These are phyloP conservation scores for Adenanthera pavonina DNA, from an alignment of 306 rosid genomes.

Conservation along the genomic window DNA sequence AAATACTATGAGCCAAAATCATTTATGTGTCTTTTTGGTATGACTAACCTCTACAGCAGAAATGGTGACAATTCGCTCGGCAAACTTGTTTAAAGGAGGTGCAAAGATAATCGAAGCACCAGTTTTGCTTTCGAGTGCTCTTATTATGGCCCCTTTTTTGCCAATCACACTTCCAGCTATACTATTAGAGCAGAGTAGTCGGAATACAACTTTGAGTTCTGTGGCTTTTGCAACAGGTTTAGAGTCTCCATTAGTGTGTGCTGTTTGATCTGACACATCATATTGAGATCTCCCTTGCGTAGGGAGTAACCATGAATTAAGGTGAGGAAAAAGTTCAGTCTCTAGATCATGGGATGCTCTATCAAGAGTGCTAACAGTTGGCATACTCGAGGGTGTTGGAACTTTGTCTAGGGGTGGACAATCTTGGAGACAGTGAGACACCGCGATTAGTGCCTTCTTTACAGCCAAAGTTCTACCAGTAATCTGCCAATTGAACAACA, in stretches of 20 bases:
- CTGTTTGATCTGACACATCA: conserved; percentile 31
- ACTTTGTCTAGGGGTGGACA: conserved; percentile 49
- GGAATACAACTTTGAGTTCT: conserved; percentile 54
- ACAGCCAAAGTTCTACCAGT: conserved; percentile 51
- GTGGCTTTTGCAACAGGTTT: conserved; percentile 36
- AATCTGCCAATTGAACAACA: conserved; percentile 53
- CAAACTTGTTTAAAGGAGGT: conserved; percentile 50
- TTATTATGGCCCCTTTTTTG: conserved; percentile 56
- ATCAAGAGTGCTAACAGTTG: conserved; percentile 37
- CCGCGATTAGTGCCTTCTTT: conserved; percentile 61
- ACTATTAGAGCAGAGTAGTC: conserved; percentile 61
- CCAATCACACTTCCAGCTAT: conserved; percentile 75
- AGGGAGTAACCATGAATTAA: conserved; percentile 44
- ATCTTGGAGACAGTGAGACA: conserved; percentile 61
- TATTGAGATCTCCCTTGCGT: conserved; percentile 44
- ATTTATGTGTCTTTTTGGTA: conserved; percentile 9
- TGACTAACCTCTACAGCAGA: conserved; percentile 70
- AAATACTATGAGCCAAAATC: conserved; percentile 19
- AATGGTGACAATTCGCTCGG: conserved; percentile 66
- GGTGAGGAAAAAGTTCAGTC: conserved; percentile 51
- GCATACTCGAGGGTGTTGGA: conserved; percentile 27
- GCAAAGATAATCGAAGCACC: conserved; percentile 71
- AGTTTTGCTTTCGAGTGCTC: conserved; percentile 58
- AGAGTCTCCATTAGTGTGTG: conserved; percentile 36
- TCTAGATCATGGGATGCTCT: conserved; percentile 37